These are phyloP conservation scores for Cyclotella distinguenda DNA, from an alignment of 108 stramenopile species.

Conservation along the genomic window DNA sequence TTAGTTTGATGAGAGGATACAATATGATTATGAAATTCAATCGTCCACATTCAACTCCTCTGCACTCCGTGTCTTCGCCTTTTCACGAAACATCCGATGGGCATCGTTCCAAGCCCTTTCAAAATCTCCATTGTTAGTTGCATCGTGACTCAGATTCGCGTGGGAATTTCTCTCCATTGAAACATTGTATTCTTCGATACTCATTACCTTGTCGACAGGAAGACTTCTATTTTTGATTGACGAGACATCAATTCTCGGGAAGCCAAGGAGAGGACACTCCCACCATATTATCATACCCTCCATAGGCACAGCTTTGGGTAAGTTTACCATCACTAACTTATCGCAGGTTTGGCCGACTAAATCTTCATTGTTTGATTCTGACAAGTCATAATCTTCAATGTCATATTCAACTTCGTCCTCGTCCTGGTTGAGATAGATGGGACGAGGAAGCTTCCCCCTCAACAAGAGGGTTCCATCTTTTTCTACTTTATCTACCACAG, in stretches of 20 bases:
- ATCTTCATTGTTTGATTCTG: neutral
- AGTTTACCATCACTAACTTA: slow-evolving; percentile 25
- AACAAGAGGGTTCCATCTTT: slow-evolving; percentile 26
- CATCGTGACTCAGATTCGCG: neutral
- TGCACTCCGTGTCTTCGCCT: slow-evolving; percentile 31
- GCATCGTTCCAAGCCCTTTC: slow-evolving; percentile 51
- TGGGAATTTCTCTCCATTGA: slow-evolving; percentile 11
- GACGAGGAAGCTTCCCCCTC: slow-evolving; percentile 32
- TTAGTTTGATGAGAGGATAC: neutral
- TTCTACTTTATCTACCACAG: neutral
- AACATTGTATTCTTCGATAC: slow-evolving; percentile 7
- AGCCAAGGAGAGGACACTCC: slow-evolving; percentile 29
- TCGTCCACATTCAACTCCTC: slow-evolving; percentile 26
- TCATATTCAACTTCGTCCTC: slow-evolving; percentile 45
- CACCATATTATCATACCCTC: slow-evolving; percentile 43
- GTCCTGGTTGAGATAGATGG: slow-evolving; percentile 33
- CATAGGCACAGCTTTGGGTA: slow-evolving; percentile 51
- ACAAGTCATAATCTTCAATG: slow-evolving; percentile 20
- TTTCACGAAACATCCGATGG: slow-evolving; percentile 46
- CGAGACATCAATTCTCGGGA: slow-evolving; percentile 30
- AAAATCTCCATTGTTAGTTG: slow-evolving; percentile 38
- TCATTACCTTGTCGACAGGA: neutral
- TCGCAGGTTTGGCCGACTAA: neutral
- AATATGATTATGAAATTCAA: neutral
- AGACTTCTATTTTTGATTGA: slow-evolving; percentile 14